Conservation (phyloP, 129 eudicot genomes). For the Saussurea involucrata region DNA sequence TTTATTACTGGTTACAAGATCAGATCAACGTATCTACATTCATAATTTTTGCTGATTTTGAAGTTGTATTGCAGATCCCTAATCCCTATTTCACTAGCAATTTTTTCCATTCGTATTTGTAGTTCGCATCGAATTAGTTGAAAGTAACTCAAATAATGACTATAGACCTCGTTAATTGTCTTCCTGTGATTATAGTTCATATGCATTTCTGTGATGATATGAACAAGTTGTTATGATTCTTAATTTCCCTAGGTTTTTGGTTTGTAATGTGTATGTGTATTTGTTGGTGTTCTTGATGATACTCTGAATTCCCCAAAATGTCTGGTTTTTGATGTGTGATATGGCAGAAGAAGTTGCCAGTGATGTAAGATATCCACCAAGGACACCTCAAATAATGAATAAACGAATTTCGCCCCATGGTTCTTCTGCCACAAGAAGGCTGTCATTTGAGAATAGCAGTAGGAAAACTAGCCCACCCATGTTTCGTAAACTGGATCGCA, state of each 20-base stretch:
- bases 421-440: constrained; percentile 44
- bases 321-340: constrained; percentile 8
- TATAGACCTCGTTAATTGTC: background rate
- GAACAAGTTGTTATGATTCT: background rate
- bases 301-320: background rate
- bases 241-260: background rate
- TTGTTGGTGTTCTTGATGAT: background rate
- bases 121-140: background rate
- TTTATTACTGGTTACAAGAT: background rate
- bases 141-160: background rate
- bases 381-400: constrained; percentile 36
- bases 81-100: background rate
- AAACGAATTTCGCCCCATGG: constrained; percentile 19
- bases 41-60: background rate
- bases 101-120: background rate
- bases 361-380: constrained; percentile 48
- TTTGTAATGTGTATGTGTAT: background rate
- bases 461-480: constrained; percentile 52
- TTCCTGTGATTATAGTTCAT: background rate
- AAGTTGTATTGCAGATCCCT: background rate
- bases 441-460: constrained; percentile 22
- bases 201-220: background rate
- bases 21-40: background rate
- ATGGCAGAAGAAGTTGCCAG: constrained; percentile 49
- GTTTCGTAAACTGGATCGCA: constrained; percentile 64